Percentiles rank a stretch among this genome's conserved stretches.
phyloP scores from a whole-genome alignment of 805 yeast genomes.

The Cyberlindnera mrakii region DNA sequence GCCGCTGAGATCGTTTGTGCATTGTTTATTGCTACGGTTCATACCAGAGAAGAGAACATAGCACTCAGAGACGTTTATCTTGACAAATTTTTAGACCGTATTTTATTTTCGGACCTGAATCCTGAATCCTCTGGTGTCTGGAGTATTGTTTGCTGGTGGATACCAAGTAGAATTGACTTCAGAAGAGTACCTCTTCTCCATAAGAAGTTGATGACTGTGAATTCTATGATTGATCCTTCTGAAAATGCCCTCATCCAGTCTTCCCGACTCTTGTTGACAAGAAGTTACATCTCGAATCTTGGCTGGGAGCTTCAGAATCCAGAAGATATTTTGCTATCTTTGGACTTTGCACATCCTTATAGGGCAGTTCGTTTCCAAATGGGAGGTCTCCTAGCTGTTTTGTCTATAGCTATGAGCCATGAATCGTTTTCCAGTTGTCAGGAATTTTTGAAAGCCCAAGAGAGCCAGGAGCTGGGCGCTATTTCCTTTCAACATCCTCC shows the following conservation, averaged over 20 bases:
- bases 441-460: slow-evolving; percentile 34
- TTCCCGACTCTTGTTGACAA: slow-evolving; percentile 50
- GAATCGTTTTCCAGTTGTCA: slow-evolving; percentile 35
- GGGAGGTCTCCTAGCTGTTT: slow-evolving; percentile 43
- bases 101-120: slow-evolving; percentile 54
- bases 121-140: slow-evolving; percentile 73
- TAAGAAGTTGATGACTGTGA: slow-evolving; percentile 34
- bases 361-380: slow-evolving; percentile 65
- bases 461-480: slow-evolving; percentile 29
- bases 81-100: slow-evolving; percentile 34
- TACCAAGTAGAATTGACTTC: slow-evolving; percentile 57
- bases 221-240: slow-evolving; percentile 41
- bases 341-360: slow-evolving; percentile 57
- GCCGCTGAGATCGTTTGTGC: slow-evolving; percentile 68
- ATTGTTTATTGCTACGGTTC: slow-evolving; percentile 43
- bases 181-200: slow-evolving; percentile 54
- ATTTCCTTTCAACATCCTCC: slow-evolving; percentile 26
- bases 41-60: slow-evolving; percentile 30
- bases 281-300: slow-evolving; percentile 41
- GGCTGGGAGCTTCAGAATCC: slow-evolving; percentile 52
- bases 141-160: slow-evolving; percentile 72
- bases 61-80: slow-evolving; percentile 41
- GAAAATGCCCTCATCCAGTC: slow-evolving; percentile 64
- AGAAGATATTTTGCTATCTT: slow-evolving; percentile 34
- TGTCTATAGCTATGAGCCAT: slow-evolving; percentile 36